Conservation (phyloP, 2,329 filamentous ascomycete genomes). For the Xylaria sp. region DNA sequence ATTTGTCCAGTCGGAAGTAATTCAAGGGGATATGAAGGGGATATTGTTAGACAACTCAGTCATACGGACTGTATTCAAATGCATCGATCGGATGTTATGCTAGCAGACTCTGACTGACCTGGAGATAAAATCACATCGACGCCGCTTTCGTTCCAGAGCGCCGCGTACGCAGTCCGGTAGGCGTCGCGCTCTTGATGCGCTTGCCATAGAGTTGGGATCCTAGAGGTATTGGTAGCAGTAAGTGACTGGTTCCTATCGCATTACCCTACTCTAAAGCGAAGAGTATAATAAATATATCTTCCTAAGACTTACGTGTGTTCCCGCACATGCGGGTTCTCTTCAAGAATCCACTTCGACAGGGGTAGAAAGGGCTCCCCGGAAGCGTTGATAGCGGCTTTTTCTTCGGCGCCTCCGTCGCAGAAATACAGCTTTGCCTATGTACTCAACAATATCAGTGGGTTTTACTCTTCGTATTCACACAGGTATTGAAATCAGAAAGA, state of each 20-base stretch:
- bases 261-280: no score
- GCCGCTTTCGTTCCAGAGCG: slow-evolving; percentile 47
- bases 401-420: slow-evolving; percentile 63
- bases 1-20: no score
- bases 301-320: slow-evolving; percentile 45
- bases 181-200: slow-evolving; percentile 47
- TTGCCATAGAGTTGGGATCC: slow-evolving; percentile 44
- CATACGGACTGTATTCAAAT: background rate
- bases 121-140: slow-evolving; percentile 70
- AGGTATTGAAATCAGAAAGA: no score
- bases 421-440: slow-evolving; percentile 56
- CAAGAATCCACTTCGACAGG: slow-evolving; percentile 63
- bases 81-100: background rate
- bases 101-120: background rate
- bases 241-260: no score
- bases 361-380: slow-evolving; percentile 64
- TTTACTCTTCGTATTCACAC: background rate
- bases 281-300: slow-evolving; percentile 7
- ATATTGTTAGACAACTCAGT: background rate
- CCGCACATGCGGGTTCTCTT: slow-evolving; percentile 54
- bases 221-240: background rate
- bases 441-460: background rate
- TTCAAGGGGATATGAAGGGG: no score
- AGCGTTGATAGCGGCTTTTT: slow-evolving; percentile 53
- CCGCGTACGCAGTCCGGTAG: slow-evolving; percentile 46